Evolutionary conservation across 169 alveolate species (phyloP), one percentile per base, ranked within the genome.

Genomic region (Neospora caninum): DNA sequence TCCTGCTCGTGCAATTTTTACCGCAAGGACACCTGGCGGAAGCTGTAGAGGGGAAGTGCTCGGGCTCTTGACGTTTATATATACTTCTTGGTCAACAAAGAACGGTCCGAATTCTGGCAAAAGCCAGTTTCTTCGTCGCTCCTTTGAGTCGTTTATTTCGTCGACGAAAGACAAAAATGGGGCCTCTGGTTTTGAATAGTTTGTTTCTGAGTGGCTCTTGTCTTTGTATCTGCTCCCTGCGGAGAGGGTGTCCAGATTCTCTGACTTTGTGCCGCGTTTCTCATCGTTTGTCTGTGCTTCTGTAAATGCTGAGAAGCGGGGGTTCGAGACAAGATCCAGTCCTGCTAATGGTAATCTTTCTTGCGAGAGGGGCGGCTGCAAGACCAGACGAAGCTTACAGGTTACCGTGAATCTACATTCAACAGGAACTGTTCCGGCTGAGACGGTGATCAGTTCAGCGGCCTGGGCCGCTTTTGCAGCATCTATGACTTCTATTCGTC

Each of bases 341-440:
- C 87, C 45, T 31, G 87, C 87, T 78, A 78, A 25, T 38, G 87
- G 45, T 18, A 78, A 34, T 31, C 53, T 34, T 20, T 38, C 87
- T 78, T 78, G 53, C 42, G 87, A 78, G 7, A 78, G 43, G 43
- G 87, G 87, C 42, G 87, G 87, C 7, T 31, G 27, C 53, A 78
- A 34, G 45, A 39, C 45, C 45, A 78, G 87, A 38, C 87, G 87
- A 38, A 78, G 39, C 27, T 78, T 78, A 29, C 87, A 78, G 20
- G 45, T 34, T 38, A 29, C 39, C 0, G 41, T 39, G 34, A 16
- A 34, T 34, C 25, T 34, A 34, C 87, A 78, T 34, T 27, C 87
- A 39, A 20, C 41, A 38, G 87, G 87, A 34, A 78, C 87, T 38
- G 87, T 22, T 39, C 87, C 87, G 27, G 87, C 87, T 22, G 87